Percentiles rank a stretch among this genome's conserved stretches.
These are phyloP conservation scores for Hygrophoropsis aurantiaca DNA, from an alignment of 768 basidiomycete genomes.

Conservation along the genomic window DNA sequence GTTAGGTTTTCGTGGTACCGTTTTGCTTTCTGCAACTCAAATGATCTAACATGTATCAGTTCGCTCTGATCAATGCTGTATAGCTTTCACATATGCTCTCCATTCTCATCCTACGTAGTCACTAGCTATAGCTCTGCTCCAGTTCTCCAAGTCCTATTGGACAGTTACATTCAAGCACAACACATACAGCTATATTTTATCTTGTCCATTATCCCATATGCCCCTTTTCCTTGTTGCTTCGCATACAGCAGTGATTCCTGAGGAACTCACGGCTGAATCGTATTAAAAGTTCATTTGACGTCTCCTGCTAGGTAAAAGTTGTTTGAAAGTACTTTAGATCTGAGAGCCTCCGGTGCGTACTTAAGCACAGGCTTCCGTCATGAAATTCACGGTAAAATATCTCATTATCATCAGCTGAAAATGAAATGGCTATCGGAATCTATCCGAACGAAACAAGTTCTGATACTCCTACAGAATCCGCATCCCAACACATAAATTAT, in stretches of 20 bases:
- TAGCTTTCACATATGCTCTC: constrained; percentile 7
- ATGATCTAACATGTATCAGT: constrained; percentile 1
- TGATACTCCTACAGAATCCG: constrained; percentile 7
- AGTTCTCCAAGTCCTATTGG: background rate
- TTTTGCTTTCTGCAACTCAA: background rate
- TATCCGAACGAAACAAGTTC: too few relatives aligned
- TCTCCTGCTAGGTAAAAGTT: too few relatives aligned
- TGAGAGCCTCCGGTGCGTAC: too few relatives aligned
- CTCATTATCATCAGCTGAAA: too few relatives aligned
- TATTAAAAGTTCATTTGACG: too few relatives aligned
- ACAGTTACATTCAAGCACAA: background rate
- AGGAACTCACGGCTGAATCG: too few relatives aligned
- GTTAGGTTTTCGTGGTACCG: constrained; percentile 1
- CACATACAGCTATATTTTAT: constrained; percentile 11
- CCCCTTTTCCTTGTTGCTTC: too few relatives aligned
- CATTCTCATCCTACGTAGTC: background rate
- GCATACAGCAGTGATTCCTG: too few relatives aligned
- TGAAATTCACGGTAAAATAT: too few relatives aligned
- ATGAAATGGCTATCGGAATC: too few relatives aligned
- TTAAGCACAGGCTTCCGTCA: too few relatives aligned
- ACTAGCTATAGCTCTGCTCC: background rate
- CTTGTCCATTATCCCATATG: constrained; percentile 5
- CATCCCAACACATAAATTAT: constrained; percentile 8
- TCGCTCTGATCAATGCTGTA: constrained; percentile 11
- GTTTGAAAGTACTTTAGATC: too few relatives aligned